phyloP scores from a whole-genome alignment of 139 green algal genomes.

The Chlamydomonas sp. region DNA sequence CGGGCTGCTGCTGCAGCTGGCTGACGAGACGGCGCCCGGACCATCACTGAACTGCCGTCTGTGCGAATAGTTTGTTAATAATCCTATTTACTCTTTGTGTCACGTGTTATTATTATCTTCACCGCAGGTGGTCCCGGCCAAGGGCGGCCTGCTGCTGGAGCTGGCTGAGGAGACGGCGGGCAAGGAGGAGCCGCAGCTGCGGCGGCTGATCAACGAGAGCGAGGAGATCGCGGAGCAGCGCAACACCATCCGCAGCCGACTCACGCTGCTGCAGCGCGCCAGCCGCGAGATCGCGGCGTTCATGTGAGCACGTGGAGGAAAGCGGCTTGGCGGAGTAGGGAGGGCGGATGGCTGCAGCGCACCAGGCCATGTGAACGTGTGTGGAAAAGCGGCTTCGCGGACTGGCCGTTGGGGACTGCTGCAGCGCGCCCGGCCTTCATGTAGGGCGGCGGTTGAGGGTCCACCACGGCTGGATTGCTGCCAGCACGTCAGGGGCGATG shows the following conservation, averaged over 20 bases:
- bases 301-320: constrained; percentile 33
- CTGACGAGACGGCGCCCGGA: constrained; percentile 70
- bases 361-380: no score
- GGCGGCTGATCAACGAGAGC: constrained; percentile 87
- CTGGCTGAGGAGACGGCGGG: constrained; percentile 80
- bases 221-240: constrained; percentile 81
- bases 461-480: no score
- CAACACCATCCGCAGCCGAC: constrained; percentile 52
- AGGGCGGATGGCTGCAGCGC: no score
- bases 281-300: constrained; percentile 58
- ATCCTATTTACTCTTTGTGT: no score
- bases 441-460: no score
- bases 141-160: constrained; percentile 79
- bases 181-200: constrained; percentile 80
- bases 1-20: constrained; percentile 76
- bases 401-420: no score
- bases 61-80: no score
- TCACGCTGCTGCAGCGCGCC: constrained; percentile 63
- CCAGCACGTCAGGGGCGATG: no score
- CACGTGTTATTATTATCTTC: not conserved
- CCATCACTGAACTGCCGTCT: no score
- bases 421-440: no score
- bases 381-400: no score
- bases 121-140: constrained; percentile 68
- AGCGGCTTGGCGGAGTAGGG: no score